Base-by-base conservation (phyloP, 192 early-diverging fungal species). In the Coemansia asiatica region DNA sequence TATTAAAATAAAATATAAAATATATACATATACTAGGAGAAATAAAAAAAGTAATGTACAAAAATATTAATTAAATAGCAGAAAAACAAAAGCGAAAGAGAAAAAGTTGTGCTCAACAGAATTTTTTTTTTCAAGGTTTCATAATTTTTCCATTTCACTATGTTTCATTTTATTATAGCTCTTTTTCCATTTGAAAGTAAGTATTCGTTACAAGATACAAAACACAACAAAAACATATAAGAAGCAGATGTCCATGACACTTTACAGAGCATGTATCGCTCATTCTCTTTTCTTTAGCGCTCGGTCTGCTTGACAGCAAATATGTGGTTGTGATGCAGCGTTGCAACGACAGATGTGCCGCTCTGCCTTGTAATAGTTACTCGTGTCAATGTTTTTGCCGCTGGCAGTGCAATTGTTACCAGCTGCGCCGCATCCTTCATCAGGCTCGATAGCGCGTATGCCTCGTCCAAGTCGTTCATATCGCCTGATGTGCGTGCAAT, bases 361-460 rank as follows among this genome's bases (percentile, higher is more conserved):
- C 59, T 61, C 35, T 75, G 69, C 25, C 72, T 64, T 28, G 66
- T 65, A 26, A 81, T 36, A 10, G 73, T 72, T 31, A 75, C 69
- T 6, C 73, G 62, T 6, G 79, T 75, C 23, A 81, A 46, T 15
- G 73, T 47, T 56, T 67, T 62, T 1, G 67, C 48, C 27, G 66
- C 66, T 6, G 79, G 79, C 25, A 40, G 55, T 15, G 71, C 56
- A 33, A 81, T 69, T 2, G 58, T 26, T 53, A 75, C 63, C 40
- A 81, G 66, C 49, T 72, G 63, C 3, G 73, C 79, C 0, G 73
- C 73, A 27, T 81, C 79, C 56, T 72, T 81, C 66, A 72, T 72
- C 19, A 81, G 44, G 7, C 63, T 59, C 8, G 69, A 65, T 26
- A 81, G 69, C 33, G 63, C 66, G 46, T 56, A 68, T 13, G 66